phyloP scores from a whole-genome alignment of 2,329 filamentous ascomycete species.

The Fusarium staphyleae region DNA sequence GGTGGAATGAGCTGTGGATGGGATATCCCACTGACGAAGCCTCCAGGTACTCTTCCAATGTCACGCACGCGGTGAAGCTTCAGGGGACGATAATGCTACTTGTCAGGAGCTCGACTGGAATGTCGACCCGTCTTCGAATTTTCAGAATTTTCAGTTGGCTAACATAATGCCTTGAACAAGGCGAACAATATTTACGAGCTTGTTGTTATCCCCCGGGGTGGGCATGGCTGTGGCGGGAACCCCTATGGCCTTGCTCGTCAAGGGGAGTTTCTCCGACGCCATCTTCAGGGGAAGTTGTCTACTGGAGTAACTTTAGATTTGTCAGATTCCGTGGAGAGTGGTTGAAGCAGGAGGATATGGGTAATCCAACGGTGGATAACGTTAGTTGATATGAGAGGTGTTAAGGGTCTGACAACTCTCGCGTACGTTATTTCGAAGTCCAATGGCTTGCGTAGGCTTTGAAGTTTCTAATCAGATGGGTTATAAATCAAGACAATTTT shows the following conservation, averaged over 20 bases:
- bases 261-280: conserved; percentile 23
- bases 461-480: too few relatives aligned
- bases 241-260: conserved; percentile 32
- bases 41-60: conserved; percentile 41
- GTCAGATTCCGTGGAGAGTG: not conserved
- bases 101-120: conserved; percentile 42
- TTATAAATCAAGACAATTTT: too few relatives aligned
- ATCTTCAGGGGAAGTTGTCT: conserved; percentile 12
- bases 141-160: conserved; percentile 43
- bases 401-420: too few relatives aligned
- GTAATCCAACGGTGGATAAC: too few relatives aligned
- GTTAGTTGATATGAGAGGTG: too few relatives aligned
- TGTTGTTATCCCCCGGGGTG: conserved; percentile 38
- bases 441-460: too few relatives aligned
- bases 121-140: conserved; percentile 43
- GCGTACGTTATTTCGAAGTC: too few relatives aligned
- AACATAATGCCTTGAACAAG: conserved; percentile 38
- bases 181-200: conserved; percentile 43
- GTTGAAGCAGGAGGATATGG: too few relatives aligned
- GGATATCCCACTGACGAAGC: conserved; percentile 43
- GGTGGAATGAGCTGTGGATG: conserved; percentile 47
- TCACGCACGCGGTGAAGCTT: conserved; percentile 41
- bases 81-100: conserved; percentile 41
- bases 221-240: conserved; percentile 26
- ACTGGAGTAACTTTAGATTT: conserved; percentile 19